Evolutionary conservation across 2,329 filamentous ascomycete genomes (phyloP).

Genomic region (Alternaria alternata): DNA sequence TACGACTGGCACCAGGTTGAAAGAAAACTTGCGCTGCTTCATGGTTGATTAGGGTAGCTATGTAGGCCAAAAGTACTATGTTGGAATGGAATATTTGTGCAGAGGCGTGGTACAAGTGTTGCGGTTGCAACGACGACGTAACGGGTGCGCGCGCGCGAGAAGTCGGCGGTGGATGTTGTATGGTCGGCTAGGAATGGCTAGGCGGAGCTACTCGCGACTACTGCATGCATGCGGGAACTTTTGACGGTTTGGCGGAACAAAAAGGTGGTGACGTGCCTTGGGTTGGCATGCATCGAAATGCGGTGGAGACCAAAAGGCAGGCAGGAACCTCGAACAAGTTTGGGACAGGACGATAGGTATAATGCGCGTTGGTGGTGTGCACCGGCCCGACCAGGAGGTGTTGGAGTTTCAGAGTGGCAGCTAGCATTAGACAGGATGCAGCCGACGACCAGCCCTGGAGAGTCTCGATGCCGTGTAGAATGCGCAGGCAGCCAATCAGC

Average conservation of each 20-base stretch:
- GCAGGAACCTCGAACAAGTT: neutral
- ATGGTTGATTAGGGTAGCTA: conserved; percentile 10
- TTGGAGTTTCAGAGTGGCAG: conserved; percentile 26
- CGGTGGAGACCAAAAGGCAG: neutral
- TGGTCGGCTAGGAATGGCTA: conserved; percentile 19
- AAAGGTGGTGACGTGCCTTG: conserved; percentile 3
- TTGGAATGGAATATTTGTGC: neutral
- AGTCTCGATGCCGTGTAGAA: conserved; percentile 13
- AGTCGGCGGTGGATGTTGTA: neutral
- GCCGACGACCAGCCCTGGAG: neutral
- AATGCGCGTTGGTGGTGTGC: conserved; percentile 5
- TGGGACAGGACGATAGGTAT: conserved; percentile 12
- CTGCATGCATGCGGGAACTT: neutral
- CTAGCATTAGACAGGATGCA: conserved; percentile 23
- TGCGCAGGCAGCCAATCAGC: conserved; percentile 2
- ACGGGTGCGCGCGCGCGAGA: conserved; percentile 6
- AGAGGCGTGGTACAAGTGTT: conserved; percentile 2
- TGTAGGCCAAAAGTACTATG: neutral
- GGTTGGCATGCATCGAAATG: conserved; percentile 1
- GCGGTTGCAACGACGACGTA: conserved; percentile 4
- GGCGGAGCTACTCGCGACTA: conserved; percentile 11
- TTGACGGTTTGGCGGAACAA: neutral
- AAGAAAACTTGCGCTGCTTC: conserved; percentile 57
- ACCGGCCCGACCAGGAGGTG: conserved; percentile 22
- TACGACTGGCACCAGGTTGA: conserved; percentile 54